These are phyloP conservation scores for Clonostachys solani DNA, from an alignment of 2,329 filamentous ascomycete genomes.

Conservation along the genomic window DNA sequence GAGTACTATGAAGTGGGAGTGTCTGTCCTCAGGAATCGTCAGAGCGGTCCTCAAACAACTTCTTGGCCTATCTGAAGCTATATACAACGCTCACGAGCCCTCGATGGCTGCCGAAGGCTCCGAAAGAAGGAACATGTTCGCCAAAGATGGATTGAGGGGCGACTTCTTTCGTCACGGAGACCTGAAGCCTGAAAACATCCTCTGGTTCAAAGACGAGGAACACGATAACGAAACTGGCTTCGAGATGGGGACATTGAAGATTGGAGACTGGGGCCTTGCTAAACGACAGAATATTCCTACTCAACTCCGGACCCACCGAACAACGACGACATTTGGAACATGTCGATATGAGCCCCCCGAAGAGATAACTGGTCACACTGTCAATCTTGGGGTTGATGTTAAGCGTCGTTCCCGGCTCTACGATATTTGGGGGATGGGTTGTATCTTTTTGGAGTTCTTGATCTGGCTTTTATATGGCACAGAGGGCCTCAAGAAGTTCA, in stretches of 20 bases:
- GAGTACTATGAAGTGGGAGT: too few species aligned
- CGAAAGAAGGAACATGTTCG: too few species aligned
- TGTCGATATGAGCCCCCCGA: not conserved
- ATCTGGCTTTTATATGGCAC: not conserved
- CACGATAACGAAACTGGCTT: not conserved
- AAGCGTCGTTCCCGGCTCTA: too few species aligned
- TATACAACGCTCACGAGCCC: too few species aligned
- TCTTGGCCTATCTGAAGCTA: too few species aligned
- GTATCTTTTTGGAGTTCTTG: not conserved
- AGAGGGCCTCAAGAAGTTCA: not conserved
- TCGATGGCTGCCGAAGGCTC: too few species aligned
- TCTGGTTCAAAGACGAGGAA: conserved; percentile 3
- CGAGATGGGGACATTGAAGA: not conserved
- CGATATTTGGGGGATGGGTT: not conserved
- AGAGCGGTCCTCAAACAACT: too few species aligned
- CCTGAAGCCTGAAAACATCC: conserved; percentile 8
- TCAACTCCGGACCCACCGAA: not conserved
- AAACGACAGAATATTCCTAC: not conserved
- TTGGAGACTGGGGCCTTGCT: not conserved
- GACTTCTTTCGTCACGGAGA: conserved; percentile 3
- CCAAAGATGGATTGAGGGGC: too few species aligned
- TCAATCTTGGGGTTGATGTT: too few species aligned
- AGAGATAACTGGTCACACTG: not conserved
- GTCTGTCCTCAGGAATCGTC: too few species aligned
- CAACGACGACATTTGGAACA: not conserved